Evolutionary conservation across 495 filamentous ascomycete species (phyloP).

Genomic region (Xylaria scruposa): DNA sequence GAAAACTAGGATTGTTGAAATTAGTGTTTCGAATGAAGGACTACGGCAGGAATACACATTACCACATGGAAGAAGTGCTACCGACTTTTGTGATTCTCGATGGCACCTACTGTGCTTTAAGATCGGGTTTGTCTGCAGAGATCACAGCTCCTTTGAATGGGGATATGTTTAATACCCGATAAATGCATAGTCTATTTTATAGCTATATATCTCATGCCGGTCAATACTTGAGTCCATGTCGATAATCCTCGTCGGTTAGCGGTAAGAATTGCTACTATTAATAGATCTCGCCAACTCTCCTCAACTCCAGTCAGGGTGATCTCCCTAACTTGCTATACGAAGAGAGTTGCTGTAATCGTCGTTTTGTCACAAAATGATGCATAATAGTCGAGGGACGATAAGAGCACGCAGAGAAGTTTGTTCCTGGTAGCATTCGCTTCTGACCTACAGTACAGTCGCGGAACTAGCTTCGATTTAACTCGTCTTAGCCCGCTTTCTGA

Average conservation of each 20-base stretch:
- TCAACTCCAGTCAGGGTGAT: not conserved
- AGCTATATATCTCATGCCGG: not conserved
- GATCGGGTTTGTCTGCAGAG: not conserved
- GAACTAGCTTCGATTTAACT: not conserved
- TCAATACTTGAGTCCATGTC: not conserved
- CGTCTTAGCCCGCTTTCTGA: not conserved
- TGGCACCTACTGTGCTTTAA: not conserved
- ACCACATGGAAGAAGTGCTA: conserved; percentile 8
- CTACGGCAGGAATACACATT: conserved; percentile 34
- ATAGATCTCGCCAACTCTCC: conserved; percentile 17
- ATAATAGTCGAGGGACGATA: not conserved
- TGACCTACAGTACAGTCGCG: not conserved
- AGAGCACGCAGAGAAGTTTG: not conserved
- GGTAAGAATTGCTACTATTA: conserved; percentile 17
- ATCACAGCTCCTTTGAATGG: too few species aligned
- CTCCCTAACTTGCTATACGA: not conserved
- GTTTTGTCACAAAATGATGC: not conserved
- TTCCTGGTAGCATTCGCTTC: not conserved
- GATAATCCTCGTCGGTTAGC: not conserved
- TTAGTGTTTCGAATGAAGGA: conserved; percentile 40
- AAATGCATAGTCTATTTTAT: not conserved
- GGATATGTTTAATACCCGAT: not conserved
- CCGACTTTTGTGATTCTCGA: not conserved
- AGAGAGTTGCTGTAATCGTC: not conserved
- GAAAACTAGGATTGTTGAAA: conserved; percentile 38